Percentiles rank a stretch among this genome's conserved stretches.
phyloP scores from a whole-genome alignment of 345 rosid species.

The Brassica juncea region DNA sequence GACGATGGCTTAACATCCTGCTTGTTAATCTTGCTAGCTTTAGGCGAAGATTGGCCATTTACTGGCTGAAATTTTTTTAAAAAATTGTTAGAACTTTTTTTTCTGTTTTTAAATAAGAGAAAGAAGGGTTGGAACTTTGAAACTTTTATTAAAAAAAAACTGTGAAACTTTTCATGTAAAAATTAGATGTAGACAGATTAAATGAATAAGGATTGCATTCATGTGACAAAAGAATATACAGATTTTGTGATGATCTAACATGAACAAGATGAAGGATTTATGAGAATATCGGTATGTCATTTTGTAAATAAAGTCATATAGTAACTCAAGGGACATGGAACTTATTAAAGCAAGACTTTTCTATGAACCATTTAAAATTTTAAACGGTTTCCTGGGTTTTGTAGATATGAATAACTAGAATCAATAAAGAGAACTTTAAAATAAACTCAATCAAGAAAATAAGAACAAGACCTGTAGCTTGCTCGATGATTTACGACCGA shows the following conservation, averaged over 20 bases:
- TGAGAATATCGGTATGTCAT: neutral
- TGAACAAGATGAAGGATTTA: neutral
- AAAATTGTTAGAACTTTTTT: neutral
- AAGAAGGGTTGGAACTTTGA: neutral
- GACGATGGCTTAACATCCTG: constrained; percentile 34
- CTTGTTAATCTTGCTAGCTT: constrained; percentile 40
- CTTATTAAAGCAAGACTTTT: neutral
- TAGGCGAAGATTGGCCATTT: constrained; percentile 38
- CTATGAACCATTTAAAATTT: neutral
- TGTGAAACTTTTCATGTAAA: neutral
- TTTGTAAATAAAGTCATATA: neutral
- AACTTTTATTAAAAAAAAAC: no score
- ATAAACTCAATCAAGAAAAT: neutral
- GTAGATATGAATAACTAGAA: constrained; percentile 12
- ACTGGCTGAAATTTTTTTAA: constrained; percentile 26
- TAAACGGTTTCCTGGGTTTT: constrained; percentile 3
- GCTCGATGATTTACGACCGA: constrained; percentile 47
- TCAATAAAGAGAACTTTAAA: neutral
- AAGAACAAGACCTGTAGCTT: constrained; percentile 47
- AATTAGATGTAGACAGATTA: neutral
- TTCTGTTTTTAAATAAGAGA: constrained; percentile 1
- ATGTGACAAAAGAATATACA: neutral
- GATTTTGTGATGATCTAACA: neutral
- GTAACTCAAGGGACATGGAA: constrained; percentile 3
- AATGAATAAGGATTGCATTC: neutral